Evolutionary conservation across 106 monocot genomes (phyloP), one percentile per base, ranked within the genome.

Genomic region (Posidonia australis): DNA sequence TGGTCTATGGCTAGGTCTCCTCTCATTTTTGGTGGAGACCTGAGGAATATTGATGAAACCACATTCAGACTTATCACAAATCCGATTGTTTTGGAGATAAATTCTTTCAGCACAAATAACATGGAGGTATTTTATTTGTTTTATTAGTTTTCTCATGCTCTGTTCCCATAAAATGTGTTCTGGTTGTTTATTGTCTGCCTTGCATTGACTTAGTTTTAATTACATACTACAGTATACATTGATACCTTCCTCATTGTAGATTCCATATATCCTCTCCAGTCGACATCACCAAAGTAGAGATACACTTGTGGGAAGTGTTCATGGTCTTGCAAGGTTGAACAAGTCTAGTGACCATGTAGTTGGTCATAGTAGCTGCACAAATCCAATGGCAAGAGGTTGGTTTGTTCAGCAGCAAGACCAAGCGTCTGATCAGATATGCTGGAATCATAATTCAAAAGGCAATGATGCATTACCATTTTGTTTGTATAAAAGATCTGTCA

Each of bases 1-100:
- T 94, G 93, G 93, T 86, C 81, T 20, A 94, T 94, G 82, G 86
- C 82, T 36, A 94, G 80, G 42, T 94, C 93, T 67, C 93, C 93
- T 71, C 89, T 94, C 45, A 94, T 89, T 76, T 94, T 77, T 86
- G 93, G 93, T 68, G 93, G 93, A 26, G 93, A 94, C 76, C 54
- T 89, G 51, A 86, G 83, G 72, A 68, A 83, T 21, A 73, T 83
- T 51, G 82, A 89, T 65, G 51, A 60, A 13, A 69, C 1, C 31
- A 86, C 93, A 30, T 78, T 78, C 32, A 67, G 27, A 69, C 79
- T 94, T 23, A 89, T 94, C 48, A 89, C 86, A 13, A 83, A 94
- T 71, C 86, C 86, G 70, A 84, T 67, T 14, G 62, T 94, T 27
- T 46, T 89, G 71, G 82, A 89, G 63, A 94, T 94, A 46, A 86